Percentiles rank a stretch among this genome's conserved stretches.
Evolutionary conservation across 805 yeast species (phyloP).

Genomic region (Myxozyma monticola): DNA sequence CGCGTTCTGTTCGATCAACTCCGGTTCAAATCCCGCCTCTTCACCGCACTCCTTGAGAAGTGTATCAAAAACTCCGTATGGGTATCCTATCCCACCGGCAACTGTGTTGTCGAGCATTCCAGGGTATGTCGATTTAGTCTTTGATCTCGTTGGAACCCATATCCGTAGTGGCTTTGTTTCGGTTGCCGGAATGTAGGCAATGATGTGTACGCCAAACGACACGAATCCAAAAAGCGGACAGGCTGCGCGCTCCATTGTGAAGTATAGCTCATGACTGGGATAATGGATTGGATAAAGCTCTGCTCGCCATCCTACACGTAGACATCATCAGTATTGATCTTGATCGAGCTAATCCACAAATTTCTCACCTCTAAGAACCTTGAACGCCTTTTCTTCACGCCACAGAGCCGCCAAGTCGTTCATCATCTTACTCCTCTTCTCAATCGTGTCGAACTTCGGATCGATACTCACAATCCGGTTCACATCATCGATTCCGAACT

Average conservation of each 20-base stretch:
- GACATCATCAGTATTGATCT: constrained; percentile 10
- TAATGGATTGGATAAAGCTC: constrained; percentile 76
- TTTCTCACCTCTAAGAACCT: constrained; percentile 37
- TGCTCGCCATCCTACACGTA: constrained; percentile 71
- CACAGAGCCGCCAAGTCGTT: constrained; percentile 36
- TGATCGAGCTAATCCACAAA: background rate
- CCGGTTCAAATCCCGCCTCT: constrained; percentile 75
- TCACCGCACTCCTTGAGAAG: constrained; percentile 82
- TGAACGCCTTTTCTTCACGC: constrained; percentile 38
- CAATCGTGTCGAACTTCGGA: constrained; percentile 41
- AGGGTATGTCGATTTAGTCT: constrained; percentile 82
- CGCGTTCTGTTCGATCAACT: constrained; percentile 49
- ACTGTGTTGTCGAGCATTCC: constrained; percentile 89
- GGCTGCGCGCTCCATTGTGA: constrained; percentile 76
- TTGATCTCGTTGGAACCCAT: constrained; percentile 86
- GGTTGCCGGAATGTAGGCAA: constrained; percentile 68
- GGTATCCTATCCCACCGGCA: constrained; percentile 92
- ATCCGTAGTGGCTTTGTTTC: constrained; percentile 45
- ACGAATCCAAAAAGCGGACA: constrained; percentile 80
- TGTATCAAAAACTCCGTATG: constrained; percentile 72
- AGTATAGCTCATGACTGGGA: constrained; percentile 56
- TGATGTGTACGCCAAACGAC: constrained; percentile 87
- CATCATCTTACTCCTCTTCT: constrained; percentile 44
- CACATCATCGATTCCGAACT: constrained; percentile 35
- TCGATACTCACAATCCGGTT: constrained; percentile 37